Evolutionary conservation across 495 filamentous ascomycete genomes (phyloP).

Genomic region (Aspergillus steynii): DNA sequence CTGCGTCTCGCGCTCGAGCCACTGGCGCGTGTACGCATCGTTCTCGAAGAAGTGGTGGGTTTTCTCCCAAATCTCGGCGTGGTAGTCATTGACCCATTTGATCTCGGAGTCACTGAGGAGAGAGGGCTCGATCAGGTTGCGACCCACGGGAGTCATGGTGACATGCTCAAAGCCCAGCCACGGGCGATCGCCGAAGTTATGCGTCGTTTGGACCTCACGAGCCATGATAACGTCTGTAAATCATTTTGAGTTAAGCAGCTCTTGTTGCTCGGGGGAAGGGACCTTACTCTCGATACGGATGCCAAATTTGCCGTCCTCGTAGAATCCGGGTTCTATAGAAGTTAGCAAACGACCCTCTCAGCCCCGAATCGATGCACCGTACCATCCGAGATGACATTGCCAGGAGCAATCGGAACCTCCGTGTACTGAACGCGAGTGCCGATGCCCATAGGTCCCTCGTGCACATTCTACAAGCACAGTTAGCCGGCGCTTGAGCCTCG

Average conservation of each 20-base stretch:
- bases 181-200: slow-evolving; percentile 89
- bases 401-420: slow-evolving; percentile 85
- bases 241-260: neutral
- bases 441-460: slow-evolving; percentile 96
- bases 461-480: slow-evolving; percentile 68
- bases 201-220: slow-evolving; percentile 78
- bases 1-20: slow-evolving; percentile 85
- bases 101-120: slow-evolving; percentile 77
- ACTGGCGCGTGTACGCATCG: slow-evolving; percentile 66
- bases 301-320: slow-evolving; percentile 96
- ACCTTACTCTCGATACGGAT: slow-evolving; percentile 89
- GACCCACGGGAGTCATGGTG: slow-evolving; percentile 93
- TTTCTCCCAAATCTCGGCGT: slow-evolving; percentile 77
- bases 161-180: slow-evolving; percentile 96
- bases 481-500: slow-evolving; percentile 9
- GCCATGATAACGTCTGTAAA: slow-evolving; percentile 74
- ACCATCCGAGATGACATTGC: slow-evolving; percentile 89
- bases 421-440: slow-evolving; percentile 88
- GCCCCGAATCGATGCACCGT: slow-evolving; percentile 10
- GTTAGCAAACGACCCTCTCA: slow-evolving; percentile 18
- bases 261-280: neutral
- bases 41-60: slow-evolving; percentile 78
- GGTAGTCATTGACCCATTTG: slow-evolving; percentile 85
- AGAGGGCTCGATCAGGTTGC: slow-evolving; percentile 77
- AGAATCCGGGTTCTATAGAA: slow-evolving; percentile 85